Conservation (phyloP, 2,329 filamentous ascomycete genomes). For the Pseudocercospora eumusae region DNA sequence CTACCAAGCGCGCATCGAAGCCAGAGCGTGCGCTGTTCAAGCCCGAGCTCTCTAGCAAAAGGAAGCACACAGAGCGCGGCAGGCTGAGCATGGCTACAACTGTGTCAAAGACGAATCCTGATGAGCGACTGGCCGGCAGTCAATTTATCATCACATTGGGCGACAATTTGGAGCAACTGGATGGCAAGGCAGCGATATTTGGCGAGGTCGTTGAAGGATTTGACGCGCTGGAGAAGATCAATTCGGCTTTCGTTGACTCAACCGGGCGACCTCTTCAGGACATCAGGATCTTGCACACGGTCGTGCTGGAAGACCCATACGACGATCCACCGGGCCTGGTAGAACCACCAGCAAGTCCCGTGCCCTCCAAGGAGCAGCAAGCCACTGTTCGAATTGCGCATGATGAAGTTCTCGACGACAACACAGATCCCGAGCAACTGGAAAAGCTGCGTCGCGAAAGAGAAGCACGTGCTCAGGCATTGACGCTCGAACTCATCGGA, state of each 20-base stretch:
- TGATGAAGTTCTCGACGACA: conserved; percentile 76
- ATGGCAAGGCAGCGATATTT: conserved; percentile 93
- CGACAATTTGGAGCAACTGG: conserved; percentile 83
- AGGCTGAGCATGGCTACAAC: conserved; percentile 98
- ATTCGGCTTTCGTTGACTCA: conserved; percentile 82
- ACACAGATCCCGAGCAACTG: conserved; percentile 75
- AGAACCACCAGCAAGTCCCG: conserved; percentile 76
- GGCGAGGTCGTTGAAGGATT: conserved; percentile 96
- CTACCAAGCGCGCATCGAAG: conserved; percentile 63
- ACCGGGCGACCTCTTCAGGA: conserved; percentile 87
- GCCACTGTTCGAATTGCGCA: conserved; percentile 90
- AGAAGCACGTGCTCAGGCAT: conserved; percentile 87
- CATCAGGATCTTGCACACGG: conserved; percentile 90
- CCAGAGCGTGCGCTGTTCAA: conserved; percentile 58
- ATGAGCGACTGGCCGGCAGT: conserved; percentile 78
- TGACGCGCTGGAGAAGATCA: conserved; percentile 90
- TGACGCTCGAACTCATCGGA: conserved; percentile 96
- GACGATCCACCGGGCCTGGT: conserved; percentile 75
- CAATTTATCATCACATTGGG: conserved; percentile 94
- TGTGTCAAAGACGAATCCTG: conserved; percentile 71
- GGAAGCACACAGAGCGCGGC: conserved; percentile 85
- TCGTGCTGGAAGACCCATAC: conserved; percentile 89
- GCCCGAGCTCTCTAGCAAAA: conserved; percentile 79
- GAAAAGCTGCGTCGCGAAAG: conserved; percentile 81
- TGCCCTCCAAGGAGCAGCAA: conserved; percentile 80